Conservation (phyloP, 805 yeast genomes). For the Wickerhamiella shivajii region DNA sequence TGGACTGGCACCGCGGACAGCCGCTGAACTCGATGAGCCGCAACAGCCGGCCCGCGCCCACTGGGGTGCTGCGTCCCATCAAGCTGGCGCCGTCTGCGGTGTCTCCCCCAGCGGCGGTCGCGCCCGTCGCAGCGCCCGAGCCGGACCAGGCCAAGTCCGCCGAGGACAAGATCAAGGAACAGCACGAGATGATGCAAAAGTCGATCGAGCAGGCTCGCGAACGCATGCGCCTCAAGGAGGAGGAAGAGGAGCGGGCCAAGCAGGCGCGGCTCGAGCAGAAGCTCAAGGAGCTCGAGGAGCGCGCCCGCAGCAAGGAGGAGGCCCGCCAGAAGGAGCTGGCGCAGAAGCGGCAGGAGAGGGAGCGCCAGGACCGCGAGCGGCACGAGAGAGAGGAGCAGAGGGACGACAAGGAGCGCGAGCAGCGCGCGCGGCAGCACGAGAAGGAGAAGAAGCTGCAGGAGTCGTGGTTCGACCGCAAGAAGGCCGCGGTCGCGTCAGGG, state of each 20-base stretch:
- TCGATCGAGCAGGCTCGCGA: conserved; percentile 23
- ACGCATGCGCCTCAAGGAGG: conserved; percentile 14
- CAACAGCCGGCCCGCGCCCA: neutral
- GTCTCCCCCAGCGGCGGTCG: conserved; percentile 2
- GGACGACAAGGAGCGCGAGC: neutral
- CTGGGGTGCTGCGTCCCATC: neutral
- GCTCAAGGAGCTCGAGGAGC: neutral
- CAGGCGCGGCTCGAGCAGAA: conserved; percentile 9
- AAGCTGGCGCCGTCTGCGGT: conserved; percentile 2
- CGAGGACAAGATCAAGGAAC: conserved; percentile 17
- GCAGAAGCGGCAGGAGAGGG: neutral
- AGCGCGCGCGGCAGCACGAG: no score
- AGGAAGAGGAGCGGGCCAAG: conserved; percentile 10
- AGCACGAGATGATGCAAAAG: conserved; percentile 23
- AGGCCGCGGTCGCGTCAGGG: neutral
- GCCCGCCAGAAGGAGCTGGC: neutral
- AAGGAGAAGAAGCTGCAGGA: no score
- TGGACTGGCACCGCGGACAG: conserved; percentile 3
- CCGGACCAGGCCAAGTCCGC: conserved; percentile 4
- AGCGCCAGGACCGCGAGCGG: conserved; percentile 4
- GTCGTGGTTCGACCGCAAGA: neutral
- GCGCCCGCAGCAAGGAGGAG: neutral
- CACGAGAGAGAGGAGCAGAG: no score
- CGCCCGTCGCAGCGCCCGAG: conserved; percentile 2
- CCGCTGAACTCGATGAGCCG: conserved; percentile 2